Evolutionary conservation across 2,329 filamentous ascomycete species (phyloP), one percentile per base, ranked within the genome.

Genomic region (Huntiella savannae): DNA sequence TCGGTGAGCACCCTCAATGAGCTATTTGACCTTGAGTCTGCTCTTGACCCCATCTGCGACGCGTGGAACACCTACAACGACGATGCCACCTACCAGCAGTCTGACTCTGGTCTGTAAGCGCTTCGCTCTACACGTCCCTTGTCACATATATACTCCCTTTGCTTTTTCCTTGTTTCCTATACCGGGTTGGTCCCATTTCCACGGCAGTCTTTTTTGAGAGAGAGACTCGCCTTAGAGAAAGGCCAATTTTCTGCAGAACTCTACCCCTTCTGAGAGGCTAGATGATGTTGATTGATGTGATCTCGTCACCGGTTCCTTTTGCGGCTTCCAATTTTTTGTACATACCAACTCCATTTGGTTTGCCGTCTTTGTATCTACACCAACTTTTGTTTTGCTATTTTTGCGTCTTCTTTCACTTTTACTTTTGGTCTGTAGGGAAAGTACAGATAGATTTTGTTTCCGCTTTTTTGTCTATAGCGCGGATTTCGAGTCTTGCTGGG

Each of bases 101-200:
- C 45, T 17, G 51, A 53, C 47, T 53, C 51, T 16, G 51, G 51
- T 16, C 41, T 53, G 38, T 50, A 50, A 50, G 34, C 33, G 38
- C 6, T n/a, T 45, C 28, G n/a, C 7, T 32, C 13, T 33, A n/a
- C 15, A n/a, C 4, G 5, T n/a, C 32, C 8, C 15, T 34, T 13
- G 11, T 43, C 38, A 40, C 12, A 13, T 16, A 16, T 40, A 16
- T 19, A 15, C n/a, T 12, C 6, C 3, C 11, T 32, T 28, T 10
- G 22, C 22, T 28, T 3, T 28, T 28, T 19, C 3, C 17, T 5
- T 28, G 22, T 28, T 28, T 28, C 8, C 6, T 7, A 28, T 10
- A 28, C 22, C 22, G 22, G 22, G 22, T 28, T 28, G 22, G 22
- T 28, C 22, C 22, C 22, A 10, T 28, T 28, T 28, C 22, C 22